Evolutionary conservation across 2,329 filamentous ascomycete genomes (phyloP).

Genomic region (Pyrenophora teres): DNA sequence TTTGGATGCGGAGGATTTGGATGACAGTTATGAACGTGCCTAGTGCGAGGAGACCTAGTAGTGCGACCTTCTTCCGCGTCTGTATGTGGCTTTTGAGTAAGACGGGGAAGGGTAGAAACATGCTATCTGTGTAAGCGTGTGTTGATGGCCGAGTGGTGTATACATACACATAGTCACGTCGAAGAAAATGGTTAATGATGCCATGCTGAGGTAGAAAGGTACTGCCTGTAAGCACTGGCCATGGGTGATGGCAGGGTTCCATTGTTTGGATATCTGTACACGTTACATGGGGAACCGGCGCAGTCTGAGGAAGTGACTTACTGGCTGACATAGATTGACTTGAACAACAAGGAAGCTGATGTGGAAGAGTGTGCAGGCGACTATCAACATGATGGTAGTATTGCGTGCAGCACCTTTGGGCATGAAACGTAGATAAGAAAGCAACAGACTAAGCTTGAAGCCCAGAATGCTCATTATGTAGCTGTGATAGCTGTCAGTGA

Average conservation of each 20-base stretch:
- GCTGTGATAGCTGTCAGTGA: conserved; percentile 1
- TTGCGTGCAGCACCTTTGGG: conserved; percentile 17
- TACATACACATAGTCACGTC: conserved; percentile 18
- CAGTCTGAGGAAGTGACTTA: not conserved
- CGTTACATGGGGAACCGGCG: not conserved
- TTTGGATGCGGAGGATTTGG: conserved; percentile 18
- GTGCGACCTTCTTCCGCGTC: conserved; percentile 17
- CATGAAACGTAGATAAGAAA: conserved; percentile 23
- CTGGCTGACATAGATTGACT: conserved; percentile 21
- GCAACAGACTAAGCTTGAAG: conserved; percentile 21
- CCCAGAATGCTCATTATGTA: conserved; percentile 23
- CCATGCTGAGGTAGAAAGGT: conserved; percentile 21
- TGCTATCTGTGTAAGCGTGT: conserved; percentile 4
- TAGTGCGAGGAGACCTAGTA: conserved; percentile 16
- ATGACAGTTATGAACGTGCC: conserved; percentile 24
- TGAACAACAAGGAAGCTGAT: conserved; percentile 17
- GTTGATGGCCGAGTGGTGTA: not conserved
- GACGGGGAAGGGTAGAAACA: conserved; percentile 21
- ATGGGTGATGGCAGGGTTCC: conserved; percentile 16
- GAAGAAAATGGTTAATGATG: conserved; percentile 17
- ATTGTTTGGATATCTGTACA: conserved; percentile 15
- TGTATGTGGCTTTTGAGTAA: conserved; percentile 17
- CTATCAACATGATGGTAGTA: conserved; percentile 12
- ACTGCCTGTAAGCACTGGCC: conserved; percentile 20
- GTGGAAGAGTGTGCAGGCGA: conserved; percentile 18